Base-by-base conservation (phyloP, 2,329 filamentous ascomycete genomes). In the Alternaria angustiovoidea region DNA sequence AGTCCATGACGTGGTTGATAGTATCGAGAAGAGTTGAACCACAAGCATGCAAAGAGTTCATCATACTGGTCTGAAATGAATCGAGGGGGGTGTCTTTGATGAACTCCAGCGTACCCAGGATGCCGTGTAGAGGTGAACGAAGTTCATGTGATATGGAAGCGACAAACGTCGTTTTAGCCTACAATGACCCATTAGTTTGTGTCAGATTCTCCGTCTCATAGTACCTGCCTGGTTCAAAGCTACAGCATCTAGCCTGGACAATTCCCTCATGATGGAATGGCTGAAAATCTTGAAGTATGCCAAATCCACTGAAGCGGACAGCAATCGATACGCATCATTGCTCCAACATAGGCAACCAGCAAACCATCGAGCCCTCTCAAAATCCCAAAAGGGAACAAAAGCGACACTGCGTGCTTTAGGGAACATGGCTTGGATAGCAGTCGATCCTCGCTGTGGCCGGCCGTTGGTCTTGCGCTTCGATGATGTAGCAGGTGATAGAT, bases 251-350 rank as follows among this genome's bases (percentile, higher is more conserved):
- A 86, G 61, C 2, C 84, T 79, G 0, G 83, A 81, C 1, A 89
- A 77, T 54, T 89, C 86, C 0, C 84, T 81, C 80, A 87, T 87
- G 16, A 86, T 84, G 0, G 83, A 82, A 54, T 84, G 83, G 24
- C 76, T 73, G 53, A 79, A 79, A 0, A 77, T 65, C 36, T 72
- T 76, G 54, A 78, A 74, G n/a, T 75, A 79, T 2, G 66, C 53
- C 5, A 79, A 59, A 46, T 79, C 76, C 24, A 72, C 65, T 4
- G 66, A 67, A 2, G 66, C 46, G 0, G 72, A 75, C 4, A 79
- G 64, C 11, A 75, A n/a, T 20, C 74, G 70, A 14, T 72, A 66
- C 2, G 66, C 62, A 39, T 66, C 65, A 3, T 72, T 76, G 7
- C 68, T 76, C 77, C 77, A 79, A 28, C 73, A 75, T 1, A 79